Percentiles rank a stretch among this genome's conserved stretches.
phyloP scores from a whole-genome alignment of 2,329 filamentous ascomycete genomes.

The Bipolaris gigantea region DNA sequence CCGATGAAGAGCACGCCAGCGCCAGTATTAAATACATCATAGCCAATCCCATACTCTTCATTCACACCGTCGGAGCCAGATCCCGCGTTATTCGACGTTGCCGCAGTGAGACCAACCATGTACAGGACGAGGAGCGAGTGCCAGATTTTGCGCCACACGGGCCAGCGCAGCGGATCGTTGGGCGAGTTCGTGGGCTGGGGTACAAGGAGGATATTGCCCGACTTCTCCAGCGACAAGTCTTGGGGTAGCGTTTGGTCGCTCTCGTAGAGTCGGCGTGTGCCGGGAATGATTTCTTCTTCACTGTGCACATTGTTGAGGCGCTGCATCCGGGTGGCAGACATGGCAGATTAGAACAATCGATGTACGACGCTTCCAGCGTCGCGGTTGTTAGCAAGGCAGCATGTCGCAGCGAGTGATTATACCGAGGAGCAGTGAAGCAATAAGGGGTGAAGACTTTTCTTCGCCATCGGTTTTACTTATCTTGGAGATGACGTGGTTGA shows the following conservation, averaged over 20 bases:
- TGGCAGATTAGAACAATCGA: background rate
- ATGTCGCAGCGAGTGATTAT: background rate
- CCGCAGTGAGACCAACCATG: background rate
- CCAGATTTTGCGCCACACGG: background rate
- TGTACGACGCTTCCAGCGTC: background rate
- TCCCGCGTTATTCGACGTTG: background rate
- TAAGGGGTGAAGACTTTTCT: background rate
- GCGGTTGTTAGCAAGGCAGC: background rate
- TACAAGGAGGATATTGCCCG: background rate
- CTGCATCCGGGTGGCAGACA: background rate
- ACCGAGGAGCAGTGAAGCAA: background rate
- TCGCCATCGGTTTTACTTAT: background rate
- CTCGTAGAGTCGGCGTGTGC: background rate
- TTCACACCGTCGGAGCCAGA: background rate
- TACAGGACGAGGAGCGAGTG: background rate
- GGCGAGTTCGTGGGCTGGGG: background rate
- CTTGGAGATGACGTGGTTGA: background rate
- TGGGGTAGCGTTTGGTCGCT: background rate
- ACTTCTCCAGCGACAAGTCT: background rate
- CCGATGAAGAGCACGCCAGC: background rate
- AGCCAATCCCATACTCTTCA: background rate
- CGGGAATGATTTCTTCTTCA: background rate
- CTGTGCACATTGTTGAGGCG: background rate
- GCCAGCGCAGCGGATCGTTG: conserved; percentile 1
- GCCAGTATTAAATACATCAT: background rate